These are phyloP conservation scores for Nicotiana tabacum DNA, from an alignment of 257 asterid genomes.

Conservation along the genomic window DNA sequence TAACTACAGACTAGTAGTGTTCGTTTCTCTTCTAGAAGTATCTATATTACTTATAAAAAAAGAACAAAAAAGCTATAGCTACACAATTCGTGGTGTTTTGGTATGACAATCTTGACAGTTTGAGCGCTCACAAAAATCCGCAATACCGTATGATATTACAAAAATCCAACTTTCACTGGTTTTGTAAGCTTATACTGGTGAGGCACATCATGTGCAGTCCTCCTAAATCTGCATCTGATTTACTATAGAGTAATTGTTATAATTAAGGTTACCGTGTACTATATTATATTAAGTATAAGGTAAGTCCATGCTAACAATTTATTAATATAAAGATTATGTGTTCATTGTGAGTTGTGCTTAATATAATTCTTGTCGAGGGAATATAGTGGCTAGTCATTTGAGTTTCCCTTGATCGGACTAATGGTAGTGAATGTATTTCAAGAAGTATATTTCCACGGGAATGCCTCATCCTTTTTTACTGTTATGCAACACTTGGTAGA, in stretches of 20 bases:
- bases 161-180: not conserved
- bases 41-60: not conserved
- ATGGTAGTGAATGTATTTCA: not conserved
- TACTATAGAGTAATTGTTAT: not conserved
- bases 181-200: not conserved
- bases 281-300: not conserved
- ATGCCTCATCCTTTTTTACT: not conserved
- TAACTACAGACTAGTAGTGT: not conserved
- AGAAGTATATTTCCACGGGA: not conserved
- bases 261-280: not conserved
- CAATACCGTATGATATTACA: not conserved
- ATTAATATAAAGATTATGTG: not conserved
- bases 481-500: not conserved
- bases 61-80: not conserved
- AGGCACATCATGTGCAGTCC: not conserved
- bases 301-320: not conserved
- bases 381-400: not conserved
- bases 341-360: not conserved
- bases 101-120: not conserved
- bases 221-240: not conserved
- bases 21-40: not conserved
- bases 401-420: not conserved
- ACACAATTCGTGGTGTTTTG: not conserved
- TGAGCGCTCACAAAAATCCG: not conserved
- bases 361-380: not conserved